A percentile compares a stretch with the other conserved stretches of the same genome.
Evolutionary conservation across 2,329 filamentous ascomycete species (phyloP).

Genomic region (Colletotrichum tropicicola): DNA sequence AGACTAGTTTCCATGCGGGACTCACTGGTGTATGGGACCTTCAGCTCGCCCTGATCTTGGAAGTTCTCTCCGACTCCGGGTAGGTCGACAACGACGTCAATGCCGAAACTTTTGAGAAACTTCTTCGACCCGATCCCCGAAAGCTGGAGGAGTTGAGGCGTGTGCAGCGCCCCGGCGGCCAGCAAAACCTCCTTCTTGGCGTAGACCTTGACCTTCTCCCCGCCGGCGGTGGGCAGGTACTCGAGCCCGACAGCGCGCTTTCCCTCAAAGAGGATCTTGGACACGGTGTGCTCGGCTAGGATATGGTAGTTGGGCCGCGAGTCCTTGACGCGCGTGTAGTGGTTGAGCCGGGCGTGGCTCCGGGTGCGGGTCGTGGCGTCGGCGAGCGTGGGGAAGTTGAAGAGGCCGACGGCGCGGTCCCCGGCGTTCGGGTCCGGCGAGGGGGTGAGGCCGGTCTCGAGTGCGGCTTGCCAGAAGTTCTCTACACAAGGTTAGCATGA

Average conservation of each 20-base stretch:
- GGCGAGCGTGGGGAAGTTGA: conserved; percentile 36
- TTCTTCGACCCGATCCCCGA: conserved; percentile 54
- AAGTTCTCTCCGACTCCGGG: conserved; percentile 59
- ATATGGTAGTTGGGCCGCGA: conserved; percentile 67
- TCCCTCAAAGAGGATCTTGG: conserved; percentile 61
- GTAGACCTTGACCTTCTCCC: background rate
- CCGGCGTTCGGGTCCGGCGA: conserved; percentile 36
- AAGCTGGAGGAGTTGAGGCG: conserved; percentile 55
- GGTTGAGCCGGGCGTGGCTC: conserved; percentile 38
- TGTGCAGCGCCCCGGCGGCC: conserved; percentile 49
- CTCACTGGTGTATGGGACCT: conserved; percentile 34
- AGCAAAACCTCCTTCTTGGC: conserved; percentile 49
- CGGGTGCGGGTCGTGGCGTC: conserved; percentile 40
- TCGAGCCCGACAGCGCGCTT: conserved; percentile 66
- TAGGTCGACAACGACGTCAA: conserved; percentile 52
- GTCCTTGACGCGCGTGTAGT: conserved; percentile 38
- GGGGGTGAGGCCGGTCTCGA: conserved; percentile 33
- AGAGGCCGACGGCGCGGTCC: conserved; percentile 35
- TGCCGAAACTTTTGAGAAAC: conserved; percentile 45
- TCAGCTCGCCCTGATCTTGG: conserved; percentile 48
- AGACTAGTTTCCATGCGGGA: background rate
- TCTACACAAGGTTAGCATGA: background rate
- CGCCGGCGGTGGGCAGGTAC: conserved; percentile 45
- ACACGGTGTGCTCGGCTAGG: conserved; percentile 64
- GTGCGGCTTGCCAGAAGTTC: conserved; percentile 39